Conservation (phyloP, 768 basidiomycete species). For the Amanita polypyramis region DNA sequence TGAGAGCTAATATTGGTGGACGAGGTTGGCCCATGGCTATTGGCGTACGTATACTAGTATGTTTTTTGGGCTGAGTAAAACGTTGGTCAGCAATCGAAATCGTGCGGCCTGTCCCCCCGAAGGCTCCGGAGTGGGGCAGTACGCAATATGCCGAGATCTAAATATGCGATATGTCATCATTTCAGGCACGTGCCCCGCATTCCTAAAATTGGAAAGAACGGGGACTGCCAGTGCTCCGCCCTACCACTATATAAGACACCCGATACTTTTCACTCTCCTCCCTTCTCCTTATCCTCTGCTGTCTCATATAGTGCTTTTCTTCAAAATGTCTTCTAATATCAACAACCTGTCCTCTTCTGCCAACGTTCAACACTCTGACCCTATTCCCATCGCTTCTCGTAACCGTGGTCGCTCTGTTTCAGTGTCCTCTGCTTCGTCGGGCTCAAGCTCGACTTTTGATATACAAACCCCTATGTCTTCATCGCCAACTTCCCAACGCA, state of each 20-base stretch:
- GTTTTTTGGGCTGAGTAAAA: not conserved
- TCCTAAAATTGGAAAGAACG: not conserved
- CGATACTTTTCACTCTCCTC: not conserved
- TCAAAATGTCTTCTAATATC: conserved; percentile 23
- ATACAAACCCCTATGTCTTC: conserved; percentile 41
- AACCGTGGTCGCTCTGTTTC: conserved; percentile 51
- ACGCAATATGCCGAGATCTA: not conserved
- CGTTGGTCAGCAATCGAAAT: not conserved
- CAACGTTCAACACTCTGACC: conserved; percentile 41
- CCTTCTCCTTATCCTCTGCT: not conserved
- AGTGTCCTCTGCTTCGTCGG: conserved; percentile 48
- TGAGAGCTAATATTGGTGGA: too few species aligned
- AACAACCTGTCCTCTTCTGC: conserved; percentile 18
- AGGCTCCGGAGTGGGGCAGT: not conserved
- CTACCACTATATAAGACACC: not conserved
- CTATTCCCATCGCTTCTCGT: conserved; percentile 45
- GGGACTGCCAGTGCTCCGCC: conserved; percentile 1
- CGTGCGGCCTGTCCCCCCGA: not conserved
- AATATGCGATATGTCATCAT: not conserved
- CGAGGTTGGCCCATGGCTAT: too few species aligned
- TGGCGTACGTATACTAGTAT: too few species aligned
- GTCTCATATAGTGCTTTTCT: conserved; percentile 3
- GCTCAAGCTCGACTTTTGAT: conserved; percentile 42
- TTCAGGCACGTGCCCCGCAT: conserved; percentile 6
- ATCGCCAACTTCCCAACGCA: conserved; percentile 27